Conservation (phyloP, 2,329 filamentous ascomycete genomes). For the Pestalotiopsis sp. region DNA sequence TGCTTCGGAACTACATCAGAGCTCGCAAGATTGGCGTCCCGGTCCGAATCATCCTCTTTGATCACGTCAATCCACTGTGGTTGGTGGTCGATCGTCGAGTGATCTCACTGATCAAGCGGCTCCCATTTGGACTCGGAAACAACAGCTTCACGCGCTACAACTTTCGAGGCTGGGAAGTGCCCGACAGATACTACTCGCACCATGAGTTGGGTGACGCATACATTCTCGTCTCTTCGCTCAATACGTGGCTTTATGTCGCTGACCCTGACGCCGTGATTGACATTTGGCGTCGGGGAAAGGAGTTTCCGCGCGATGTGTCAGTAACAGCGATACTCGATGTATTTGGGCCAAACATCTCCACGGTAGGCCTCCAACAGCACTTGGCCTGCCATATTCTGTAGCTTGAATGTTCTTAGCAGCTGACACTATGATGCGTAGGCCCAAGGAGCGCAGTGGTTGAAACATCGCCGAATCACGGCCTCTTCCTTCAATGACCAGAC, state of each 20-base stretch:
- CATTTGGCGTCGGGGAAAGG: not conserved
- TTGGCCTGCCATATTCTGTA: too few species aligned
- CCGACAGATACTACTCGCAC: not conserved
- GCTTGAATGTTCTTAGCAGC: not conserved
- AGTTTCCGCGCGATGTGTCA: constrained; percentile 9
- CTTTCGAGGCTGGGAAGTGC: not conserved
- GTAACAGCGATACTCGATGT: constrained; percentile 20
- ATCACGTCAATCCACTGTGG: not conserved
- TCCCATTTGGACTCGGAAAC: not conserved
- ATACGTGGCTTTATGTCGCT: not conserved
- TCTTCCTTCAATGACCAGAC: constrained; percentile 32
- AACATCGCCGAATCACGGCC: constrained; percentile 26
- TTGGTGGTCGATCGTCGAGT: not conserved
- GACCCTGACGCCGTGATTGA: constrained; percentile 7
- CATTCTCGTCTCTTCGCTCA: not conserved
- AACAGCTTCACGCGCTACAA: constrained; percentile 1
- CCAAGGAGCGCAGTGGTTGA: constrained; percentile 21
- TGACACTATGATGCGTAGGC: constrained; percentile 9
- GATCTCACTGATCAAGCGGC: not conserved
- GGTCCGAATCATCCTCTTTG: not conserved
- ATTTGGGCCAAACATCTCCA: constrained; percentile 22
- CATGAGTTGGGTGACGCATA: not conserved
- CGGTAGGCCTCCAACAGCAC: constrained; percentile 6
- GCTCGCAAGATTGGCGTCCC: not conserved
- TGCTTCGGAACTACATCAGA: not conserved